Base-by-base conservation (phyloP, 1,139 yeast species). In the Blastobotrys capitulatus region DNA sequence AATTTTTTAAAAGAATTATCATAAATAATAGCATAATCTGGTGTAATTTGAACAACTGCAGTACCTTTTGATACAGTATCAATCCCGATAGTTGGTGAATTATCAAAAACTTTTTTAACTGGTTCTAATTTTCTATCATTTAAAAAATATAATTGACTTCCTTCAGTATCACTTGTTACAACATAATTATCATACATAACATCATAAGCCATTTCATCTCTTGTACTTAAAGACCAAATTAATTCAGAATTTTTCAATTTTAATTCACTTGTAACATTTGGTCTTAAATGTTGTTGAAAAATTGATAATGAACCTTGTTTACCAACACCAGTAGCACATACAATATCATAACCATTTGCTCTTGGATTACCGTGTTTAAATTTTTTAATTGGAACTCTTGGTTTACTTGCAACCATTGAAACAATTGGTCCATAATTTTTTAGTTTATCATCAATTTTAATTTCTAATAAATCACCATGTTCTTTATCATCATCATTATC, bases 401-500 rank as follows among this genome's bases (percentile, higher is more conserved):
- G 88, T 75, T 48, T 75, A 0, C 94, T 96, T 38, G 83, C 62
- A 0, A 89, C 76, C 56, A 89, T 76, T 43, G 82, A 79, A 2
- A 87, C 75, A 12, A 86, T 72, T 0, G 96, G 96, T 0, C 97
- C 96, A 57, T 79, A 74, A 58, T 83, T 86, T 2, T 75, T 62
- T 22, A 90, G 67, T 2, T 69, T 68, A 56, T 88, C 95, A 39
- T 76, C 70, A 12, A 72, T 53, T 42, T 45, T 47, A 36, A 39
- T 46, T 29, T 50, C 44, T 9, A 18, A 10, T 9, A n/a, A n/a
- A 38, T 16, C 50, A 5, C 39, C 36, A 27, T 36, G 36, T 29
- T 36, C n/a, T 20, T 52, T 20, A 43, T 39, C 6, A 44, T 67
- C 67, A 31, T 69, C 68, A 9, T 61, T 70, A 37, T 67, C 63